These are phyloP conservation scores for Cercospora berteroae DNA, from an alignment of 2,329 filamentous ascomycete species.

Conservation along the genomic window DNA sequence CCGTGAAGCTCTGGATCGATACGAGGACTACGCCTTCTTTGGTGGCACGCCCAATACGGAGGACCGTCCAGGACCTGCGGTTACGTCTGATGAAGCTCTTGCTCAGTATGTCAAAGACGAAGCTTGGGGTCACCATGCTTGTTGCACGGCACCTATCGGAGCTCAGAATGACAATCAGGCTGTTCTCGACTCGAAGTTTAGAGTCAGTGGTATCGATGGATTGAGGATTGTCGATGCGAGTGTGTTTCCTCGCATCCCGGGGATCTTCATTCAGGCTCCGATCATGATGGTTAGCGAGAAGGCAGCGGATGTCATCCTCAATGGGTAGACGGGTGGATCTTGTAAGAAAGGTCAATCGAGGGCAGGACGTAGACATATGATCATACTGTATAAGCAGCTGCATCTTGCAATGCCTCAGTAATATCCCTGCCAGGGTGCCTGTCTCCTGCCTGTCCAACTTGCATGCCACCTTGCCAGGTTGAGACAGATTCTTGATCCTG, in stretches of 20 bases:
- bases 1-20: conserved; percentile 26
- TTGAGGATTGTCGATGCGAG: conserved; percentile 29
- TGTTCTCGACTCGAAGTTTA: conserved; percentile 21
- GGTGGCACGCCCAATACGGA: conserved; percentile 32
- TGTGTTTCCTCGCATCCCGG: conserved; percentile 54
- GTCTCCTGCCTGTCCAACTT: background rate
- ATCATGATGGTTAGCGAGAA: conserved; percentile 61
- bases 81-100: conserved; percentile 46
- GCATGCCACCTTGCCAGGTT: background rate
- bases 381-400: background rate
- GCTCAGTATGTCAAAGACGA: conserved; percentile 46
- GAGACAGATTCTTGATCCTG: background rate
- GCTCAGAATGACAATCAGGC: conserved; percentile 28
- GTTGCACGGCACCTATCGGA: conserved; percentile 56
- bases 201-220: conserved; percentile 20
- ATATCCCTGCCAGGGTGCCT: background rate
- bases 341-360: background rate
- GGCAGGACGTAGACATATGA: background rate
- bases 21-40: conserved; percentile 15
- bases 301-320: conserved; percentile 57
- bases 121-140: conserved; percentile 58
- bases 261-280: conserved; percentile 53
- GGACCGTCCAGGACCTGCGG: conserved; percentile 43
- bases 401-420: background rate
- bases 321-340: conserved; percentile 3